These are phyloP conservation scores for Alisma plantagoaquatica DNA, from an alignment of 106 monocot species.

Conservation along the genomic window DNA sequence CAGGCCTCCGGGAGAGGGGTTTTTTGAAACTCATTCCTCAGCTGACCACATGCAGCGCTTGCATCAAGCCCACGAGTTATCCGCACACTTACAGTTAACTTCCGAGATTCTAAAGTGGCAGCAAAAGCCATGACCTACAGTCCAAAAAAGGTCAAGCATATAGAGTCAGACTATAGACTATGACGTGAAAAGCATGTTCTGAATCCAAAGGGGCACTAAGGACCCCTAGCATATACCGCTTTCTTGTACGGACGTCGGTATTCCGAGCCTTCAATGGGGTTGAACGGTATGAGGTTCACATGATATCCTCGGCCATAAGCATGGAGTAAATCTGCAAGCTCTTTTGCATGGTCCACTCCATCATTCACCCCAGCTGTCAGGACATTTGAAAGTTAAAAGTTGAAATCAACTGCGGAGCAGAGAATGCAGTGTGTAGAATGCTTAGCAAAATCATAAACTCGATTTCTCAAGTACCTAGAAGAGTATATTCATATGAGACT, in stretches of 20 bases:
- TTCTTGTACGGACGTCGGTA: slow-evolving; percentile 90
- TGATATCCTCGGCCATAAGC: slow-evolving; percentile 57
- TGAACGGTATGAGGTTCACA: slow-evolving; percentile 92
- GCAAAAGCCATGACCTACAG: slow-evolving; percentile 50
- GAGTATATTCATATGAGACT: slow-evolving; percentile 92
- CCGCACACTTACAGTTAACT: slow-evolving; percentile 59
- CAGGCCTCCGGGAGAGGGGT: slow-evolving; percentile 32
- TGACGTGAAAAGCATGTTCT: no score
- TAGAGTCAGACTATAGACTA: no score
- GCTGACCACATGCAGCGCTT: slow-evolving; percentile 83
- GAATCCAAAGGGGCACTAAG: no score
- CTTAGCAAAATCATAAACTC: no score
- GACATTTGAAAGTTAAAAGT: no score
- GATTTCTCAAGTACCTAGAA: slow-evolving; percentile 55
- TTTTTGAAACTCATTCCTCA: slow-evolving; percentile 84
- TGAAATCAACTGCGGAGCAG: no score
- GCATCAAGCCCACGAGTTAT: slow-evolving; percentile 88
- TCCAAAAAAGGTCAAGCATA: no score
- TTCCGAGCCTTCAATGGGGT: slow-evolving; percentile 87
- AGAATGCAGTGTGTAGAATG: no score
- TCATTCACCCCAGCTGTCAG: slow-evolving; percentile 81
- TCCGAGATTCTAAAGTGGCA: slow-evolving; percentile 40
- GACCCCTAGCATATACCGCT: slow-evolving; percentile 31
- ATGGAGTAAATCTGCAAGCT: slow-evolving; percentile 66
- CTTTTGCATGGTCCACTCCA: slow-evolving; percentile 50